Evolutionary conservation across 2,329 filamentous ascomycete species (phyloP).

Genomic region (Chrysoporthe puriensis): DNA sequence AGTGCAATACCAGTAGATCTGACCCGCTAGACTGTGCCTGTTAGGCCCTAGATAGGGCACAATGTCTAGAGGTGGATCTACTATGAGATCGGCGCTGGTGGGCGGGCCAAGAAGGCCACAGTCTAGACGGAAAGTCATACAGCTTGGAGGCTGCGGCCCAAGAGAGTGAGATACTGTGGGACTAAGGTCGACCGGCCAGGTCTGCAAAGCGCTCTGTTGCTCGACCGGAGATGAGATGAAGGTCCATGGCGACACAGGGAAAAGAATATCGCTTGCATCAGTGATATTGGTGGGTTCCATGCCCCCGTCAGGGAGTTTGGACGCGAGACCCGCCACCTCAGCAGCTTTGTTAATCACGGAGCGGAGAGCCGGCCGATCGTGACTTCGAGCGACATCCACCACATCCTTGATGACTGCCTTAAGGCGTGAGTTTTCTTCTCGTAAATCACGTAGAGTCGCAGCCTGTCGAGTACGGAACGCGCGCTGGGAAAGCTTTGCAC

Average conservation of each 20-base stretch:
- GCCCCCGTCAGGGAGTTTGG: neutral
- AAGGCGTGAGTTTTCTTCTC: conserved; percentile 8
- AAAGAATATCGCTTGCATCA: neutral
- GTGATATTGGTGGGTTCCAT: neutral
- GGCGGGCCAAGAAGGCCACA: neutral
- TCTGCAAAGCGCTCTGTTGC: neutral
- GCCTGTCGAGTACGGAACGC: conserved; percentile 17
- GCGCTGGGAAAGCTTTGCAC: conserved; percentile 12
- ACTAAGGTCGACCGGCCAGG: neutral
- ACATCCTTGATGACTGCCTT: conserved; percentile 4
- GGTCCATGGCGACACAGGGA: neutral
- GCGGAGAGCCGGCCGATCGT: neutral
- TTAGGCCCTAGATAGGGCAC: conserved; percentile 15
- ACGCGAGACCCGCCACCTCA: neutral
- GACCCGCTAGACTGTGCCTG: neutral
- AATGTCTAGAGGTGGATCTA: conserved; percentile 4
- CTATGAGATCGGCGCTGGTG: neutral
- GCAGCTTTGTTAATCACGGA: neutral
- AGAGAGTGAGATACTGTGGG: neutral
- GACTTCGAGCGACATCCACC: neutral
- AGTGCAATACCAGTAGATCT: conserved; percentile 19
- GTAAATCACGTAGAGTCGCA: neutral
- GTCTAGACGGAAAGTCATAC: neutral
- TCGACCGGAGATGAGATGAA: neutral
- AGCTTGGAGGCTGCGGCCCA: neutral